phyloP scores from a whole-genome alignment of 495 filamentous ascomycete genomes.

The Hypoxylon lienhwacheense region DNA sequence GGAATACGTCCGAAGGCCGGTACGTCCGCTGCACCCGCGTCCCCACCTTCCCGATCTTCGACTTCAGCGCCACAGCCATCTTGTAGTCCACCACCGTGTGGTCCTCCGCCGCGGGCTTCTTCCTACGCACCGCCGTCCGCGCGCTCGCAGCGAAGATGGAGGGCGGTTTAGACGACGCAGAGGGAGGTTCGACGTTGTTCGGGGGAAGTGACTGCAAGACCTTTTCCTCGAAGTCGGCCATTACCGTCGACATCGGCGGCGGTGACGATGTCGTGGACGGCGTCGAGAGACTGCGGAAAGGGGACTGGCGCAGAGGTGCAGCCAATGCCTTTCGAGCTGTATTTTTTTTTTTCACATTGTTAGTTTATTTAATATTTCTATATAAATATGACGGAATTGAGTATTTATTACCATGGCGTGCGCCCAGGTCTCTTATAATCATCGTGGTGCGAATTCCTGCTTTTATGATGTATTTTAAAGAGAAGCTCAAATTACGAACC shows the following conservation, averaged over 20 bases:
- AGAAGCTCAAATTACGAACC: no score
- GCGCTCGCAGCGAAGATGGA: constrained; percentile 32
- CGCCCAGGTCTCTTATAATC: constrained; percentile 56
- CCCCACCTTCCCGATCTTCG: constrained; percentile 53
- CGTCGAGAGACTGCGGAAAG: constrained; percentile 41
- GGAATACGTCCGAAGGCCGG: constrained; percentile 65
- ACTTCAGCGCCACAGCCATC: constrained; percentile 28
- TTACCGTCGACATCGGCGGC: constrained; percentile 17
- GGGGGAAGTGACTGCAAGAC: constrained; percentile 8
- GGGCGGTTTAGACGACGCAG: no score
- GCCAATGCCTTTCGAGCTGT: constrained; percentile 53
- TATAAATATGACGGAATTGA: not conserved
- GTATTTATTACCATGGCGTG: constrained; percentile 48
- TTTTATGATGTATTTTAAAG: constrained; percentile 1
- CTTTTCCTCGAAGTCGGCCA: constrained; percentile 21
- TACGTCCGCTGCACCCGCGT: constrained; percentile 60
- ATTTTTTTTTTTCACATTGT: constrained; percentile 23
- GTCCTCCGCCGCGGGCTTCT: constrained; percentile 34
- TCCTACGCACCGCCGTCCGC: constrained; percentile 20
- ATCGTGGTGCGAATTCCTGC: constrained; percentile 36
- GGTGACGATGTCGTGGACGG: no score
- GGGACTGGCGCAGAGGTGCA: constrained; percentile 43
- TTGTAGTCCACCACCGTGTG: constrained; percentile 38
- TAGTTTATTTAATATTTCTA: not conserved
- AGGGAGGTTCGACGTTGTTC: constrained; percentile 6